A percentile compares a stretch with the other conserved stretches of the same genome.
Evolutionary conservation across 2,329 filamentous ascomycete genomes (phyloP).

Genomic region (Penicillium freii): DNA sequence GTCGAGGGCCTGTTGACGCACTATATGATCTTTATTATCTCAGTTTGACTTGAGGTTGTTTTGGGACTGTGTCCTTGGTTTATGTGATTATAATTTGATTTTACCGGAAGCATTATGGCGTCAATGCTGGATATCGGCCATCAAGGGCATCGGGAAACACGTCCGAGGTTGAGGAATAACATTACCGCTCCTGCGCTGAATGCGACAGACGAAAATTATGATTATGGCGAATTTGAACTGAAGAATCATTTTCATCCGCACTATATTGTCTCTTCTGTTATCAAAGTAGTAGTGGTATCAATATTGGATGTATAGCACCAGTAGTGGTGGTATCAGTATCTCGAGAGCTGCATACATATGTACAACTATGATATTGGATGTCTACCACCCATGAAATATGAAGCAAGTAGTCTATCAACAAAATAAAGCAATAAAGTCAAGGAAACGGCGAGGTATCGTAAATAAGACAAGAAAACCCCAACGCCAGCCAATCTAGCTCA

Average conservation of each 20-base stretch:
- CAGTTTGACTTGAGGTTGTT: neutral
- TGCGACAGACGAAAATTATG: neutral
- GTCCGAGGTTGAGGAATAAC: neutral
- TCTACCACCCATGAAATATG: neutral
- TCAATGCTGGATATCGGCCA: neutral
- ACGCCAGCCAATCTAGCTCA: neutral
- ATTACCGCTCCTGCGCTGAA: neutral
- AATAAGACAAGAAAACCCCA: neutral
- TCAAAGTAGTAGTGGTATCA: neutral
- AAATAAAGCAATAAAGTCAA: neutral
- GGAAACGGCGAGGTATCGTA: neutral
- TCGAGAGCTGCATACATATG: neutral
- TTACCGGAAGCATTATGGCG: neutral
- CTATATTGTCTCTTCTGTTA: neutral
- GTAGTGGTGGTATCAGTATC: neutral
- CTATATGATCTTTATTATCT: neutral
- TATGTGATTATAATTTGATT: neutral
- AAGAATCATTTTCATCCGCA: neutral
- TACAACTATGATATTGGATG: neutral
- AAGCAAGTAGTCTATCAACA: constrained; percentile 8
- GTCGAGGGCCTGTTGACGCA: neutral
- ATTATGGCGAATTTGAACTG: neutral
- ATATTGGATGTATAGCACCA: constrained; percentile 1
- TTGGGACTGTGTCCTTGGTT: neutral
- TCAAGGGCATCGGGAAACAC: neutral